A percentile compares a stretch with the other conserved stretches of the same genome.
phyloP scores from a whole-genome alignment of 108 stramenopile genomes.

The Seminavis robusta region DNA sequence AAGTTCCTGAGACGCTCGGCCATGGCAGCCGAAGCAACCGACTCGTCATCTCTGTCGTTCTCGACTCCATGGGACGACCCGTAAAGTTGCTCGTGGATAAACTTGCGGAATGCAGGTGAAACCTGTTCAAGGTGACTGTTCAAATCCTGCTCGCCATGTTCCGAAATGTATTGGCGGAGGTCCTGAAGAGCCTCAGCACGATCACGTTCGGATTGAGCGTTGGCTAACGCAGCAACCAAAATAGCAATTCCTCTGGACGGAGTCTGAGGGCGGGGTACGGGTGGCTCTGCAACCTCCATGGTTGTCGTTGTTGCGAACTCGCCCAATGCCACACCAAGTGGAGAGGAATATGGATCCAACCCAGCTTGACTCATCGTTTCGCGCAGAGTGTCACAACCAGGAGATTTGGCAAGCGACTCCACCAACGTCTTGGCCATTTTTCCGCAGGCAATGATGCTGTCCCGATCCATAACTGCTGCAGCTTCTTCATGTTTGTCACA shows the following conservation, averaged over 20 bases:
- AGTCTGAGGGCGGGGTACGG: too few species aligned
- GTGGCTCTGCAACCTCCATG: too few species aligned
- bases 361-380: slow-evolving; percentile 24
- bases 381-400: slow-evolving; percentile 2
- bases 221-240: slow-evolving; percentile 59
- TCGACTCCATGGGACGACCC: neutral
- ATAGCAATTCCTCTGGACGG: slow-evolving; percentile 28
- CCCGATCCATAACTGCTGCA: slow-evolving; percentile 1
- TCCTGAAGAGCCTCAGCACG: slow-evolving; percentile 50
- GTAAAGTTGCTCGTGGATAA: slow-evolving; percentile 50
- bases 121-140: slow-evolving; percentile 55
- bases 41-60: neutral
- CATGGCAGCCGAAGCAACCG: slow-evolving; percentile 20
- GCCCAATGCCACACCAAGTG: slow-evolving; percentile 18
- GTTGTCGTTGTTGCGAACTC: slow-evolving; percentile 15
- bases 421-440: slow-evolving; percentile 6
- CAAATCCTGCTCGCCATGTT: slow-evolving; percentile 52
- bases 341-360: slow-evolving; percentile 22
- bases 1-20: slow-evolving; percentile 46
- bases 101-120: slow-evolving; percentile 57
- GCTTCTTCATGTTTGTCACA: slow-evolving; percentile 8
- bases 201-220: slow-evolving; percentile 45
- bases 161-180: slow-evolving; percentile 40
- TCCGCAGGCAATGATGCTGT: neutral
- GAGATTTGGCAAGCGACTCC: too few species aligned